Evolutionary conservation across 306 rosid genomes (phyloP), one percentile per base, ranked within the genome.

Genomic region (Cucumis hystrix): DNA sequence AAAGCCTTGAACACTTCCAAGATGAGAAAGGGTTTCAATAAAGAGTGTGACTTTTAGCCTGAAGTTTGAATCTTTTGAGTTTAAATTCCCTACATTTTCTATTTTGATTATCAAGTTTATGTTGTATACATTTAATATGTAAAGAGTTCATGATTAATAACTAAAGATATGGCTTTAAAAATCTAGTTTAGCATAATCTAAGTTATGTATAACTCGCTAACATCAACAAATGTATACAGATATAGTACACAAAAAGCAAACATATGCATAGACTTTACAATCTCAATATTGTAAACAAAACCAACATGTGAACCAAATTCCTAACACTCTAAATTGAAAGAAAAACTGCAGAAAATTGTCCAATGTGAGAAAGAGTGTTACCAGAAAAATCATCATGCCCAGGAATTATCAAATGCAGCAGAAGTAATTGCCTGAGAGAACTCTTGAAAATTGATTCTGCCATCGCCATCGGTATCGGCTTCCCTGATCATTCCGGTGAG

Each of bases 391-490:
- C 7, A 41, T 82, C 82, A 94, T 74, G 87, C 84, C 98, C 97
- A 94, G 7, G 87, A 91, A 84, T 89, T 89, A 85, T 92, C 97
- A 77, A 94, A 94, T 75, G 97, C 98, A 18, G 97, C 97, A 1
- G 96, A 90, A 68, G 91, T 87, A 13, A 94, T 91, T 0, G 97
- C 97, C 30, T 84, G 84, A 10, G 93, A 62, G 56, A 95, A 95
- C 82, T 90, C 96, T 73, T 83, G 87, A 77, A 84, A 92, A 83
- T 81, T 92, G 83, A 95, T 95, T 67, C 89, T 83, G 2, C 97
- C 96, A 70, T 95, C 96, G 0, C 96, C 98, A 18, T 95, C 96
- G 0, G 88, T 88, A 74, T 95, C 98, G 11, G 96, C 97, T 82
- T 95, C 98, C 59, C 77, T 84, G 68, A 95, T 95, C 96, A 95